These are phyloP conservation scores for Suhomyces faveliae DNA, from an alignment of 805 yeast species.

Conservation along the genomic window DNA sequence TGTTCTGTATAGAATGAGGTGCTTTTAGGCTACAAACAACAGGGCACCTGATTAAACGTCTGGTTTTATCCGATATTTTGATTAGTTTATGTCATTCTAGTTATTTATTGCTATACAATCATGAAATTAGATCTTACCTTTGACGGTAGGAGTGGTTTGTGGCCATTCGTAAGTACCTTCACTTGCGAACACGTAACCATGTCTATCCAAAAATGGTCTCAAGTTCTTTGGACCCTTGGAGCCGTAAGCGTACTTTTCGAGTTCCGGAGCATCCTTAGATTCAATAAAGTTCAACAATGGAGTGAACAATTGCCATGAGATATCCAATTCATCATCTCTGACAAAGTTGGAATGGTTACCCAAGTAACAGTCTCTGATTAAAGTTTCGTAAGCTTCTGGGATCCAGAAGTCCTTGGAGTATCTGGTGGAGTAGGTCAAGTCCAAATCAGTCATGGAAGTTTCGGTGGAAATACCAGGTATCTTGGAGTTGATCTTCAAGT, in stretches of 20 bases:
- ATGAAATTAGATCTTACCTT: slow-evolving; percentile 29
- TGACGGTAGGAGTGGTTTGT: slow-evolving; percentile 53
- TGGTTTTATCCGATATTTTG: no score
- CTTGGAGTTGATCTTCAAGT: slow-evolving; percentile 89
- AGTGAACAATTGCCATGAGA: slow-evolving; percentile 90
- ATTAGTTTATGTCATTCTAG: no score
- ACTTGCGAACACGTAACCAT: slow-evolving; percentile 70
- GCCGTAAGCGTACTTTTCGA: slow-evolving; percentile 79
- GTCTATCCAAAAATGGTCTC: slow-evolving; percentile 56
- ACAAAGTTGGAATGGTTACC: slow-evolving; percentile 98
- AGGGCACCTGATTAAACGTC: no score
- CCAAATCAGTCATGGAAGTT: slow-evolving; percentile 85
- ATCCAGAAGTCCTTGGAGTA: slow-evolving; percentile 83
- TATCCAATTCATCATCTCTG: slow-evolving; percentile 94
- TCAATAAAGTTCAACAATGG: slow-evolving; percentile 84
- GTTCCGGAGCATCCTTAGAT: slow-evolving; percentile 62
- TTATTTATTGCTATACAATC: no score
- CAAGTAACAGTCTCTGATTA: slow-evolving; percentile 82
- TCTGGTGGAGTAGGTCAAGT: slow-evolving; percentile 78
- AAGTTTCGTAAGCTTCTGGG: slow-evolving; percentile 97
- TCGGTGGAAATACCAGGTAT: slow-evolving; percentile 86
- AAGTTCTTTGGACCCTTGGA: slow-evolving; percentile 81
- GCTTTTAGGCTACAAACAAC: no score
- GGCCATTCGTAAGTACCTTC: slow-evolving; percentile 88
- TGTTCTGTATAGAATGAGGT: no score